Percentiles rank a stretch among this genome's conserved stretches.
Conservation (phyloP, 257 asterid species). For the Solanum etuberosum region DNA sequence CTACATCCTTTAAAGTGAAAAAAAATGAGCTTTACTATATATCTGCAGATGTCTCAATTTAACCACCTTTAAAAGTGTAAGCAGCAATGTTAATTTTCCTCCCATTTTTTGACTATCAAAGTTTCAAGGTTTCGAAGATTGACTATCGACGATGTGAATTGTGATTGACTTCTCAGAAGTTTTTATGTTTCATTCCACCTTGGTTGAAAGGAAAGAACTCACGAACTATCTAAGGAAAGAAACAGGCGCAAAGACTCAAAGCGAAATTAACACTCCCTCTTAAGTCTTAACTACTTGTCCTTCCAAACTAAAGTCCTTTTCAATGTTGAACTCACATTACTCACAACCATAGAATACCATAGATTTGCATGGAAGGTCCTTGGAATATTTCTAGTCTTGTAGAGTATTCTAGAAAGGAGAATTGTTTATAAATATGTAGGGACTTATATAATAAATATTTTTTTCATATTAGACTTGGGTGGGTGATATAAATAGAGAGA, state of each 20-base stretch:
- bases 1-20: neutral
- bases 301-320: neutral
- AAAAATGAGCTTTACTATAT: neutral
- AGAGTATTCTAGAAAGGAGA: neutral
- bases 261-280: neutral
- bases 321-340: neutral
- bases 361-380: neutral
- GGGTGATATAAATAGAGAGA: too few relatives aligned
- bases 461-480: neutral
- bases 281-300: neutral
- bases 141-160: neutral
- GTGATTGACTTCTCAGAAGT: neutral
- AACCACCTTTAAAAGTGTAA: neutral
- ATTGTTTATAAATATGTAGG: neutral
- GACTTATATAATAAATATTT: neutral
- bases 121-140: neutral
- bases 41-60: neutral
- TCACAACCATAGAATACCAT: neutral
- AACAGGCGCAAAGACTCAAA: neutral
- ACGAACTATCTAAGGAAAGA: neutral
- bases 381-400: neutral
- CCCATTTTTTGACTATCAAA: neutral
- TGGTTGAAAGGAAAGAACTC: neutral
- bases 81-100: neutral
- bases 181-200: neutral